These are phyloP conservation scores for Zangia roseola DNA, from an alignment of 768 basidiomycete genomes.

Conservation along the genomic window DNA sequence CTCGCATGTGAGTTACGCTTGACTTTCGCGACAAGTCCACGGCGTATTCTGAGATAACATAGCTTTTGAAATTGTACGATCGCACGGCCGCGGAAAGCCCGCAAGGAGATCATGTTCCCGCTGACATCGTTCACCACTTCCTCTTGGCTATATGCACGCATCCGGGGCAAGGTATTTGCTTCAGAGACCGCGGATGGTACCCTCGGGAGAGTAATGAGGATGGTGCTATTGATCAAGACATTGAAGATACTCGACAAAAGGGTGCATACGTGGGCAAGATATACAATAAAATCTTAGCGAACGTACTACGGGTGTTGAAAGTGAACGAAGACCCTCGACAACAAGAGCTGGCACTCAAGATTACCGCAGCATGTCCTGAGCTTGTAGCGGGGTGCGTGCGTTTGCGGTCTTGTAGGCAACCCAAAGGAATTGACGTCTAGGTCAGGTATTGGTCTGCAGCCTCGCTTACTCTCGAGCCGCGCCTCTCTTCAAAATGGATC, in stretches of 20 bases:
- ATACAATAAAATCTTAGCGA: slow-evolving; percentile 81
- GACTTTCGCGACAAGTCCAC: not conserved
- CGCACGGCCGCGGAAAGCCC: slow-evolving; percentile 48
- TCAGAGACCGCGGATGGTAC: slow-evolving; percentile 90
- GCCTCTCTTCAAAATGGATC: slow-evolving; percentile 89
- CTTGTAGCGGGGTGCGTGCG: slow-evolving; percentile 70
- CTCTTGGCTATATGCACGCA: slow-evolving; percentile 79
- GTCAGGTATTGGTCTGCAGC: slow-evolving; percentile 70
- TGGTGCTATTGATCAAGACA: slow-evolving; percentile 36
- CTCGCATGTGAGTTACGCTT: slow-evolving; percentile 53
- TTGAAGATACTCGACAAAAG: slow-evolving; percentile 30
- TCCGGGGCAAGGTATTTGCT: slow-evolving; percentile 84
- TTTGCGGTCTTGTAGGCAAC: not conserved
- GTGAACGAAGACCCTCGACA: slow-evolving; percentile 88
- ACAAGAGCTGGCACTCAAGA: slow-evolving; percentile 79
- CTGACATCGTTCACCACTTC: slow-evolving; percentile 85
- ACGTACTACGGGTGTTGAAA: slow-evolving; percentile 70
- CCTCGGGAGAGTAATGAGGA: slow-evolving; percentile 58
- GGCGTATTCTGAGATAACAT: not conserved
- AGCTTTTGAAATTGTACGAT: slow-evolving; percentile 78
- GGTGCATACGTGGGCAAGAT: slow-evolving; percentile 43
- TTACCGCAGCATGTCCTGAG: slow-evolving; percentile 82
- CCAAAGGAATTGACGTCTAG: slow-evolving; percentile 12
- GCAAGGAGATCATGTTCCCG: slow-evolving; percentile 57
- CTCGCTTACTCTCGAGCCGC: slow-evolving; percentile 76